Evolutionary conservation across 306 rosid species (phyloP).

Genomic region (Cucumis sativus): DNA sequence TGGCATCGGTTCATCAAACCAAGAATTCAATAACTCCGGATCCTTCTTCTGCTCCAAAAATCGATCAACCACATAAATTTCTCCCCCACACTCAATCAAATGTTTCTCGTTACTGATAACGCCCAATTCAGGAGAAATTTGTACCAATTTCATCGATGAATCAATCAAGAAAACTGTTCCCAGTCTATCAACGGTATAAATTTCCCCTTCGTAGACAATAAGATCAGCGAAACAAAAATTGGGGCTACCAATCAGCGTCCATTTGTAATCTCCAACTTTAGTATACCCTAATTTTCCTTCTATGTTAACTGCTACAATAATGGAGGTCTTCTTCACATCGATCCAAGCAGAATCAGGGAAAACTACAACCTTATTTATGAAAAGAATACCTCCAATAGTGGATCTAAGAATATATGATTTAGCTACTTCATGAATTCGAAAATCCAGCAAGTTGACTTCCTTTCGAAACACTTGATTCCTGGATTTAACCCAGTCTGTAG

Average conservation of each 20-base stretch:
- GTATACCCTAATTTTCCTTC: constrained; percentile 35
- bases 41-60: too few relatives aligned
- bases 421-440: constrained; percentile 1
- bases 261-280: constrained; percentile 21
- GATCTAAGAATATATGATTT: neutral
- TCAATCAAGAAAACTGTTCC: constrained; percentile 51
- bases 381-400: too few relatives aligned
- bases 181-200: constrained; percentile 46
- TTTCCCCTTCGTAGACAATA: constrained; percentile 33
- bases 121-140: constrained; percentile 34
- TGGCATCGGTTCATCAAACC: too few relatives aligned
- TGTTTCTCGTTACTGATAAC: constrained; percentile 41
- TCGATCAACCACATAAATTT: constrained; percentile 15
- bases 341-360: constrained; percentile 33
- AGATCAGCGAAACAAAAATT: constrained; percentile 38
- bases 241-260: constrained; percentile 23
- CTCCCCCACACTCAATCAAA: constrained; percentile 50
- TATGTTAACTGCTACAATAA: constrained; percentile 17
- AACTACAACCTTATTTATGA: constrained; percentile 16
- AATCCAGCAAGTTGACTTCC: neutral
- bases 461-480: neutral
- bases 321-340: neutral
- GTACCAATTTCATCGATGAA: constrained; percentile 22
- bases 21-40: too few relatives aligned
- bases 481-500: neutral